Evolutionary conservation across 2,329 filamentous ascomycete genomes (phyloP).

Genomic region (Microcyclospora tardicrescens): DNA sequence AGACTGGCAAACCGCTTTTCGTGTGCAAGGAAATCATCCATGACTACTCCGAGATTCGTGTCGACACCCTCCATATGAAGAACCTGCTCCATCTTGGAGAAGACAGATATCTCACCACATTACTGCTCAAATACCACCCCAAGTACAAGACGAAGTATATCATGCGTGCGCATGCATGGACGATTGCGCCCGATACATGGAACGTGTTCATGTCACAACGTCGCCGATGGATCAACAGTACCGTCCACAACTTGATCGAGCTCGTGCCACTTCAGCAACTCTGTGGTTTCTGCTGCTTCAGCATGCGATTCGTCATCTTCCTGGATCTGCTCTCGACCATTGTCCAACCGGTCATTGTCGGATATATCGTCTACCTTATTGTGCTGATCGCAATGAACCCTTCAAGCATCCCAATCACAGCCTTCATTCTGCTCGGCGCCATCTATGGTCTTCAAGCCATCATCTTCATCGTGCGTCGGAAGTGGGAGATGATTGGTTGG

Average conservation of each 20-base stretch:
- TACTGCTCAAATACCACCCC: slow-evolving; percentile 81
- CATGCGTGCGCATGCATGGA: slow-evolving; percentile 85
- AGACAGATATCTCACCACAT: slow-evolving; percentile 90
- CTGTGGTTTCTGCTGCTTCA: slow-evolving; percentile 99
- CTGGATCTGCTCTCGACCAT: slow-evolving; percentile 84
- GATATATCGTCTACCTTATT: slow-evolving; percentile 82
- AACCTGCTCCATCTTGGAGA: slow-evolving; percentile 93
- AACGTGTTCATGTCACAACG: slow-evolving; percentile 91
- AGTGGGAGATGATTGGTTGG: slow-evolving; percentile 99
- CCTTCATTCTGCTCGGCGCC: slow-evolving; percentile 83
- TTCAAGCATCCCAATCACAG: slow-evolving; percentile 61
- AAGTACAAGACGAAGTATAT: slow-evolving; percentile 99
- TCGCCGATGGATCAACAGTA: slow-evolving; percentile 99
- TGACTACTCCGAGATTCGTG: slow-evolving; percentile 78
- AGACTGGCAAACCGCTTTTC: slow-evolving; percentile 90
- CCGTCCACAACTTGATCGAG: slow-evolving; percentile 93
- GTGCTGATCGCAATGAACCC: slow-evolving; percentile 52
- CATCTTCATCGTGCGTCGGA: slow-evolving; percentile 90
- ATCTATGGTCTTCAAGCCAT: slow-evolving; percentile 95
- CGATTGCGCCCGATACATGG: slow-evolving; percentile 91
- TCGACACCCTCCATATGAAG: slow-evolving; percentile 98
- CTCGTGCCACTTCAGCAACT: slow-evolving; percentile 86
- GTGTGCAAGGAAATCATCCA: slow-evolving; percentile 87
- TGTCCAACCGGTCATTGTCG: slow-evolving; percentile 80
- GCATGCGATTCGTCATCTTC: slow-evolving; percentile 97